Base-by-base conservation (phyloP, 2,329 filamentous ascomycete genomes). In the Metarhizium sp. region DNA sequence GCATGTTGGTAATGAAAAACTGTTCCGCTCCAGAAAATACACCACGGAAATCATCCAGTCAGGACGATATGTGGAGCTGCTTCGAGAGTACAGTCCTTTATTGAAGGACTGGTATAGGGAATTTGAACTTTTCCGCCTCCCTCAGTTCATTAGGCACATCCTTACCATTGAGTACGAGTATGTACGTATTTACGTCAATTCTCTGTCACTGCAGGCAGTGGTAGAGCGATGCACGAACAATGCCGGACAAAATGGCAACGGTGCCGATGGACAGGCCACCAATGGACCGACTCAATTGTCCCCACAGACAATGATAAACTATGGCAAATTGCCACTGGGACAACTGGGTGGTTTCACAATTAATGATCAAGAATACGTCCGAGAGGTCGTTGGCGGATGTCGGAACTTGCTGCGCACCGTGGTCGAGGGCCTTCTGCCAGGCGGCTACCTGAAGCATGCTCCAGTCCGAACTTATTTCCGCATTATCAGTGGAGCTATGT, bases 151-250 rank as follows among this genome's bases (percentile, higher is more conserved):
- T 60, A 75, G 80, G 34, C 84, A 91, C 67, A 92, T 97, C 57
- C 77, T 99, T 34, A 87, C 84, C 7, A 96, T 97, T 61, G 94
- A 99, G 73, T 96, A 94, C 66, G 90, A 97, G 66, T 96, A 96
- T 67, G 90, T 92, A 30, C 84, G 92, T 64, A 88, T 96, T 52
- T 97, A 97, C 67, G 82, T 96, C 73, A 96, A 97, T 69, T 96
- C 92, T 1, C 78, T 99, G 2, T 92, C 92, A 2, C 76, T 99
- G 2, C 94, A 99, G 72, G 94, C 94, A 25, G 91, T 97, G 3
- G 90, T 97, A 6, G 92, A 96, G 71, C 84, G 92, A 58, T 96
- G 90, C 71, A 92, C 90, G 6, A 91, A 81, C 58, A 87, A 92
- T 60, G 84, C 85, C 20, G 74, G 73, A 11, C 75, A 76, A 56